Conservation (phyloP, 495 filamentous ascomycete genomes). For the Bryoglossum gracile region DNA sequence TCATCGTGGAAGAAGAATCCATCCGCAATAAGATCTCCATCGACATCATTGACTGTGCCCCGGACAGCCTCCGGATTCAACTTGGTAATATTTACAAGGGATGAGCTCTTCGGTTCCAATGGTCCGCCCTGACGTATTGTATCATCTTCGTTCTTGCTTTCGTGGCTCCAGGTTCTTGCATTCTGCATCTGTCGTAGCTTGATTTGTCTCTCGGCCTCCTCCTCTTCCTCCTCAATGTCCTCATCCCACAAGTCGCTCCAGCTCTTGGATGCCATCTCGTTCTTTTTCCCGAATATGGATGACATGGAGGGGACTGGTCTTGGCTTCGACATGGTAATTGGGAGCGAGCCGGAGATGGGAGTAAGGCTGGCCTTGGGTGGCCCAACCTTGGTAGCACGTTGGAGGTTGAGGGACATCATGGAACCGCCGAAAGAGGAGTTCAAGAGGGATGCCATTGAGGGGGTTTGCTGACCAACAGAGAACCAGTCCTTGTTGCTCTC, state of each 20-base stretch:
- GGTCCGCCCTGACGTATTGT: constrained; percentile 34
- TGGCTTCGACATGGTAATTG: constrained; percentile 56
- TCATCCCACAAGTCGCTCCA: constrained; percentile 97
- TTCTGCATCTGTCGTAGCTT: constrained; percentile 64
- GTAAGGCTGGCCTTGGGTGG: constrained; percentile 44
- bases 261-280: constrained; percentile 79
- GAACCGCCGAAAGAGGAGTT: constrained; percentile 67
- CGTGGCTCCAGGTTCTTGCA: constrained; percentile 73
- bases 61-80: constrained; percentile 32
- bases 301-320: constrained; percentile 61
- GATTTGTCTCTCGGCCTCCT: constrained; percentile 52
- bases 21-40: constrained; percentile 52
- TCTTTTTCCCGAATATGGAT: constrained; percentile 69
- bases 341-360: constrained; percentile 69
- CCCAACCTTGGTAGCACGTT: constrained; percentile 28
- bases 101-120: constrained; percentile 43
- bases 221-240: constrained; percentile 60
- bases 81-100: constrained; percentile 40
- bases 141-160: constrained; percentile 43
- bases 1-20: constrained; percentile 64
- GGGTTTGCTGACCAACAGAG: constrained; percentile 59
- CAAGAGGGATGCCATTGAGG: constrained; percentile 71
- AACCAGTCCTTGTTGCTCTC: constrained; percentile 64
- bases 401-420: constrained; percentile 50
- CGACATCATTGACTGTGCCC: constrained; percentile 38